Evolutionary conservation across 1,139 yeast species (phyloP), one percentile per base, ranked within the genome.

Genomic region (Suhomyces bribrorum): DNA sequence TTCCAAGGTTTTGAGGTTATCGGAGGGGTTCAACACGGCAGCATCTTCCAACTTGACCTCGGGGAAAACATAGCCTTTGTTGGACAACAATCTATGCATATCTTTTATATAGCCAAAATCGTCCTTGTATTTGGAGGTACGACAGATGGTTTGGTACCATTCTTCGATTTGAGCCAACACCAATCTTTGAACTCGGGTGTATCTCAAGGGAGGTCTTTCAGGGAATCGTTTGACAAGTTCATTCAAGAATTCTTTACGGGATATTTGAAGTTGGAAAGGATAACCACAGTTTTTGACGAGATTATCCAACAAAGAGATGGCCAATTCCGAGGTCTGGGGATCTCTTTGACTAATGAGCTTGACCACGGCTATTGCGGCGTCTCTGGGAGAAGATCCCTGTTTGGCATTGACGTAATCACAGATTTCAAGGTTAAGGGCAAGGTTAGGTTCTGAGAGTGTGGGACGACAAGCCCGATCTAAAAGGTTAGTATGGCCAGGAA

Each of bases 221-320:
- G 98, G 97, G 66, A 92, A 94, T 58, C 90, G 68, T 53, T 87
- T 85, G 24, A 92, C 98, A 57, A 92, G 75, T 56, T 89, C 96
- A 61, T 92, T 92, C 56, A 92, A 73, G 53, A 92, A 92, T 58
- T 92, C 98, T 64, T 92, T 92, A 46, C 97, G 78, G 7, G 96
- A 86, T 38, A 92, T 87, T 65, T 94, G 98, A 39, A 92, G 73
- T 49, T 92, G 98, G 67, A 92, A 82, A 4, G 98, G 97, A 61
- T 90, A 94, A 3, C 98, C 98, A 69, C 99, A 92, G 64, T 92
- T 92, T 66, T 92, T 92, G 38, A 92, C 98, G 53, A 94, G 73
- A 44, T 88, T 89, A 58, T 92, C 99, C 50, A 92, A 77, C 38
- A 85, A 59, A 5, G 74, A 51, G 65, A 62, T 58, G 4, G 83